phyloP scores from a whole-genome alignment of 2,329 filamentous ascomycete genomes.

The Neodidymelliopsis sp. region DNA sequence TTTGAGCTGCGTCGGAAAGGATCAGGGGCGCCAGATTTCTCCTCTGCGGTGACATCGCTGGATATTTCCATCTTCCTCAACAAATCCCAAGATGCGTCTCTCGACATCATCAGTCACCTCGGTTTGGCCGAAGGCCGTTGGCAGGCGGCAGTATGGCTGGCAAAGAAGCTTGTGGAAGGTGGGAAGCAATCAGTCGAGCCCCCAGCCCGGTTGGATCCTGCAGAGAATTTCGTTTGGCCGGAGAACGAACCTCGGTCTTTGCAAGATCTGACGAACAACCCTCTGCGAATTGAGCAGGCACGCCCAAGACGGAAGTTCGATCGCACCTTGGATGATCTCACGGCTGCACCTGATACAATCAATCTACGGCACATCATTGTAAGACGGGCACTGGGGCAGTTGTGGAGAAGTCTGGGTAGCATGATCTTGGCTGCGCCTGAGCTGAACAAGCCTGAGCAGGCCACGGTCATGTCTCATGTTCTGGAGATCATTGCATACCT shows the following conservation, averaged over 20 bases:
- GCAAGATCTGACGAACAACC: conserved; percentile 32
- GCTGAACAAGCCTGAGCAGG: conserved; percentile 21
- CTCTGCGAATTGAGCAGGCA: conserved; percentile 28
- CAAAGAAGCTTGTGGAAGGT: conserved; percentile 52
- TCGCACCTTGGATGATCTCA: conserved; percentile 34
- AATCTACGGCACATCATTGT: conserved; percentile 25
- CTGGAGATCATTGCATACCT: conserved; percentile 58
- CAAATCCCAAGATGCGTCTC: conserved; percentile 35
- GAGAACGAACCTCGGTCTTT: conserved; percentile 24
- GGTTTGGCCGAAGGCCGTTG: conserved; percentile 52
- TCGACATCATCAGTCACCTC: conserved; percentile 52
- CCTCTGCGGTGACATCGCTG: conserved; percentile 29
- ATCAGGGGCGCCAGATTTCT: conserved; percentile 14
- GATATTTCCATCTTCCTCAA: conserved; percentile 39
- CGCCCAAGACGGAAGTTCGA: conserved; percentile 24
- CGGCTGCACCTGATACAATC: conserved; percentile 37
- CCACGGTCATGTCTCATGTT: conserved; percentile 52
- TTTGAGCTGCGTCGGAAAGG: conserved; percentile 35
- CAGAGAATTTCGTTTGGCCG: conserved; percentile 28
- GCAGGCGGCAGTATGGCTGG: conserved; percentile 55
- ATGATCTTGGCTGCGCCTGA: conserved; percentile 53
- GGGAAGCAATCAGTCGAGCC: conserved; percentile 23
- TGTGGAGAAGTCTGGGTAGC: conserved; percentile 57
- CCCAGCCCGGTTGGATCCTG: conserved; percentile 24
- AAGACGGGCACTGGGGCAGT: conserved; percentile 52